Percentiles rank a stretch among this genome's conserved stretches.
These are phyloP conservation scores for Sporothrix luriei DNA, from an alignment of 2,329 filamentous ascomycete genomes.

Conservation along the genomic window DNA sequence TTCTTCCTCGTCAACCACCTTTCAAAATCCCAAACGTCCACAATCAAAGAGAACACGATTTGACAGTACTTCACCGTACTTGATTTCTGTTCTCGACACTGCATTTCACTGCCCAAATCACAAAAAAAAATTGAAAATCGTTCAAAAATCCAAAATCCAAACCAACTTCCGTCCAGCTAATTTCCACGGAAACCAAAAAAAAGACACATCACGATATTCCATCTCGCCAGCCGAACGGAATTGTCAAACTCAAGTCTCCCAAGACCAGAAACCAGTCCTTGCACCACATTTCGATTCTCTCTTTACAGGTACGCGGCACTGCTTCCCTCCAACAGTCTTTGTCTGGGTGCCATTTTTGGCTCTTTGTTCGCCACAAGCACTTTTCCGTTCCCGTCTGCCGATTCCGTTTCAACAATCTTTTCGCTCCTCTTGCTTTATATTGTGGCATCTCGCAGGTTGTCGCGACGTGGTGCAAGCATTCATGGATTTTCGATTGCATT, in stretches of 20 bases:
- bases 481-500: not conserved
- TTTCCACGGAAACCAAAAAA: conserved; percentile 34
- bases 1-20: conserved; percentile 44
- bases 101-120: conserved; percentile 53
- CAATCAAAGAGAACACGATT: conserved; percentile 35
- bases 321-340: conserved; percentile 11
- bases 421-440: not conserved
- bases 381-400: conserved; percentile 23
- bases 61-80: conserved; percentile 58
- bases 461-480: too few species aligned
- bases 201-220: conserved; percentile 31
- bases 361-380: conserved; percentile 23
- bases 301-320: conserved; percentile 20
- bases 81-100: conserved; percentile 62
- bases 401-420: not conserved
- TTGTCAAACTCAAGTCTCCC: not conserved
- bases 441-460: not conserved
- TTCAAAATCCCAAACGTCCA: conserved; percentile 49
- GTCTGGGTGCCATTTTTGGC: not conserved
- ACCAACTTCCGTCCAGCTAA: conserved; percentile 33
- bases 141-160: conserved; percentile 48
- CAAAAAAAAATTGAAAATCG: conserved; percentile 64
- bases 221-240: conserved; percentile 28
- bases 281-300: conserved; percentile 7
- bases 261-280: conserved; percentile 9